Evolutionary conservation across 805 yeast species (phyloP).

Genomic region (Lipomyces sp.): DNA sequence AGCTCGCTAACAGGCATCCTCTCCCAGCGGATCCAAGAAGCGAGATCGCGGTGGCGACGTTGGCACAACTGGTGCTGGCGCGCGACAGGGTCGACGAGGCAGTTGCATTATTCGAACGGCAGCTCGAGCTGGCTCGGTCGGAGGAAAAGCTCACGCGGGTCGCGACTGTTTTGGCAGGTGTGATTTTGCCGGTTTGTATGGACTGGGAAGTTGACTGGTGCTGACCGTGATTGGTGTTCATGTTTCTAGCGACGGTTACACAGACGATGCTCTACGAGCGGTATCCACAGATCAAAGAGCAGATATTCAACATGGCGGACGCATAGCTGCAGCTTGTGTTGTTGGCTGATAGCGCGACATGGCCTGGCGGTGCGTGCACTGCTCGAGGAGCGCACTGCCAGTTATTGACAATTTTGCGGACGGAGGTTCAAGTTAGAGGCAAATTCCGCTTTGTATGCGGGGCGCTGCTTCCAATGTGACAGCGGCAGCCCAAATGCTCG

Average conservation of each 20-base stretch:
- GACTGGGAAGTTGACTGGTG: too few relatives aligned
- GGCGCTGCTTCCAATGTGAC: too few relatives aligned
- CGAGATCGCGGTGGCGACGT: slow-evolving; percentile 80
- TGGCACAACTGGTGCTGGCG: slow-evolving; percentile 87
- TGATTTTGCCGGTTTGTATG: too few relatives aligned
- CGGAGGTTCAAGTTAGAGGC: too few relatives aligned
- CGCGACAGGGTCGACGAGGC: slow-evolving; percentile 79
- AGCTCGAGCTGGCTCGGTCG: slow-evolving; percentile 76
- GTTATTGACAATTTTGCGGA: too few relatives aligned
- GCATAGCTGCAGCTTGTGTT: too few relatives aligned
- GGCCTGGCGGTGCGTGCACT: too few relatives aligned
- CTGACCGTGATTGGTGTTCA: slow-evolving; percentile 31
- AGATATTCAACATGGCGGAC: slow-evolving; percentile 1
- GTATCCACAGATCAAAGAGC: slow-evolving; percentile 27
- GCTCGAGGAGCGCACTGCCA: too few relatives aligned
- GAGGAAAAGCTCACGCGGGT: slow-evolving; percentile 86
- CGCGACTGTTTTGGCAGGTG: slow-evolving; percentile 89
- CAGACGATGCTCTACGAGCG: slow-evolving; percentile 53
- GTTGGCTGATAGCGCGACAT: too few relatives aligned
- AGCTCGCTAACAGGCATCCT: neutral
- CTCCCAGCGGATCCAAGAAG: slow-evolving; percentile 66
- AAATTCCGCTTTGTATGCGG: too few relatives aligned
- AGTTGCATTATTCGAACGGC: slow-evolving; percentile 71
- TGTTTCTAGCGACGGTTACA: neutral
- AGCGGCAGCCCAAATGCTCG: too few relatives aligned